phyloP scores from a whole-genome alignment of 768 basidiomycete genomes.

The Tephrocybe sp. region DNA sequence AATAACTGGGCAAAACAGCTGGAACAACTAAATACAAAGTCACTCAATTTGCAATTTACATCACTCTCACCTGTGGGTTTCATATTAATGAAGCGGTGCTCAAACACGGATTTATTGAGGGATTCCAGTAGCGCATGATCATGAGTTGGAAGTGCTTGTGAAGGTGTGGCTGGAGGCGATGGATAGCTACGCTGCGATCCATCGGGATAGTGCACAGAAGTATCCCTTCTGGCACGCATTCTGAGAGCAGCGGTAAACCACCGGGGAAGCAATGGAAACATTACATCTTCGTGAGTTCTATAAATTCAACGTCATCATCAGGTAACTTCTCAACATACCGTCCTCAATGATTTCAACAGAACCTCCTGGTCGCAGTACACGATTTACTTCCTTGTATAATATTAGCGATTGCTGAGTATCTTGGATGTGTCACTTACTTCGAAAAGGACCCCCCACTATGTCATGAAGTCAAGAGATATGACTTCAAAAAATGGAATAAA shows the following conservation, averaged over 20 bases:
- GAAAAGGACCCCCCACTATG: constrained; percentile 66
- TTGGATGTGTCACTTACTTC: constrained; percentile 42
- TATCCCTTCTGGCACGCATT: constrained; percentile 43
- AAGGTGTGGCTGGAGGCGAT: constrained; percentile 32
- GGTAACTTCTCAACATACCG: constrained; percentile 56
- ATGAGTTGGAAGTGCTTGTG: constrained; percentile 41
- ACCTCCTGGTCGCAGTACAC: constrained; percentile 69
- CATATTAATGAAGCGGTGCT: constrained; percentile 70
- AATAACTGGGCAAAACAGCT: constrained; percentile 70
- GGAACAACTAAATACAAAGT: neutral
- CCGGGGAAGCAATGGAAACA: constrained; percentile 73
- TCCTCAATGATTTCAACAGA: constrained; percentile 73
- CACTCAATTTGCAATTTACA: neutral
- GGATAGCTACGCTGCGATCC: constrained; percentile 38
- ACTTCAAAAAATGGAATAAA: neutral
- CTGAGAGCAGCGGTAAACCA: constrained; percentile 79
- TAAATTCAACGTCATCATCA: neutral
- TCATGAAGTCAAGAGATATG: constrained; percentile 2
- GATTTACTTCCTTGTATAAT: constrained; percentile 62
- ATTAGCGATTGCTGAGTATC: neutral
- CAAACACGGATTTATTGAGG: constrained; percentile 65
- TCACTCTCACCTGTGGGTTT: constrained; percentile 58
- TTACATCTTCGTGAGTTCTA: constrained; percentile 47
- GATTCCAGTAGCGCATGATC: constrained; percentile 73
- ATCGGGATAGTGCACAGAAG: constrained; percentile 54